Evolutionary conservation across 768 basidiomycete species (phyloP).

Genomic region (Mycena kentingensis): DNA sequence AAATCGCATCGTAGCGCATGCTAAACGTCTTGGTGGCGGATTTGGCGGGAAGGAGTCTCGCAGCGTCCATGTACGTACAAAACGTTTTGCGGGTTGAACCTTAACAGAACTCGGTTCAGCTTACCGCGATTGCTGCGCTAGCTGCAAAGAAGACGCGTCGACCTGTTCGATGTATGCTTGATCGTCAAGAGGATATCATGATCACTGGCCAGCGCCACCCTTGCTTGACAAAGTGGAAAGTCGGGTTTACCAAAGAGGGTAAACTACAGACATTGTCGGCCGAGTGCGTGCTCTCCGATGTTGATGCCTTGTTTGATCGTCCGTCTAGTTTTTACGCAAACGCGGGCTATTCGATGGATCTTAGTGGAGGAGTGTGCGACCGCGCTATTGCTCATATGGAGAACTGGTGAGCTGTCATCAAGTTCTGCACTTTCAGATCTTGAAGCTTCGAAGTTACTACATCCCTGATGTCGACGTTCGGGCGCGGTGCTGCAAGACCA

Average conservation of each 20-base stretch:
- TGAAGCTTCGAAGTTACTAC: slow-evolving; percentile 10
- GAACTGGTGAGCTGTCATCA: slow-evolving; percentile 9
- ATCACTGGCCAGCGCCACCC: slow-evolving; percentile 25
- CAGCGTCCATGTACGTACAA: slow-evolving; percentile 17
- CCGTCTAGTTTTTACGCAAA: slow-evolving; percentile 16
- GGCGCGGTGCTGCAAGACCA: slow-evolving; percentile 22
- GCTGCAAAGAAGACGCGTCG: slow-evolving; percentile 23
- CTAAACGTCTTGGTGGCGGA: slow-evolving; percentile 24
- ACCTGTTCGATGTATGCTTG: slow-evolving; percentile 22
- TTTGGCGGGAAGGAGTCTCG: slow-evolving; percentile 24
- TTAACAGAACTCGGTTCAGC: neutral
- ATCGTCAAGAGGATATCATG: slow-evolving; percentile 23
- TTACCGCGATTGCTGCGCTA: slow-evolving; percentile 22
- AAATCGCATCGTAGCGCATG: slow-evolving; percentile 22
- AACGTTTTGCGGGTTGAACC: neutral
- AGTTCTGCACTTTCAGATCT: neutral
- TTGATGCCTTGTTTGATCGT: neutral
- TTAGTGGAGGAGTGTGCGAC: slow-evolving; percentile 23
- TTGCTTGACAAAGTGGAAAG: slow-evolving; percentile 21
- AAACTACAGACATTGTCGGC: slow-evolving; percentile 19
- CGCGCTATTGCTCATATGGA: slow-evolving; percentile 23
- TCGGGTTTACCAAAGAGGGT: slow-evolving; percentile 22
- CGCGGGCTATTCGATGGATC: slow-evolving; percentile 22
- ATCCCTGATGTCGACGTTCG: slow-evolving; percentile 23
- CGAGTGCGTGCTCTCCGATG: slow-evolving; percentile 9